Conservation (phyloP, 2,329 filamentous ascomycete species). For the Aspergillaceae sp. region DNA sequence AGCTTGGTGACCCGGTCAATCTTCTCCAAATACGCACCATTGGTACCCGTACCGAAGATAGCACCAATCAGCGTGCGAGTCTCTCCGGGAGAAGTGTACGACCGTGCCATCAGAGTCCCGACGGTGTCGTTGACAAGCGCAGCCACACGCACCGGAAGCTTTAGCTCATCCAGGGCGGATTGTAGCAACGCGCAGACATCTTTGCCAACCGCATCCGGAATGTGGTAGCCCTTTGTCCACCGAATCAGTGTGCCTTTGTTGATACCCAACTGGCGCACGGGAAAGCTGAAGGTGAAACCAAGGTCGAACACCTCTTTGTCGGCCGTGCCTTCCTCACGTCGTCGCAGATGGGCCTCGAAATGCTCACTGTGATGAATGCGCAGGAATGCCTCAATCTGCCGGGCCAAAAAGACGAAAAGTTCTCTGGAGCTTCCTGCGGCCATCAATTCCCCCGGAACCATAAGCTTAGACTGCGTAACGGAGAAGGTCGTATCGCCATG, state of each 20-base stretch:
- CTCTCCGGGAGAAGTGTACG: conserved; percentile 85
- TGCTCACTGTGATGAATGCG: conserved; percentile 80
- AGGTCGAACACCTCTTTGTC: conserved; percentile 80
- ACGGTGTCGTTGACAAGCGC: conserved; percentile 97
- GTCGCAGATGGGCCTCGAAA: conserved; percentile 61
- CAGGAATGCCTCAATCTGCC: conserved; percentile 84
- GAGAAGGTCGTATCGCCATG: conserved; percentile 94
- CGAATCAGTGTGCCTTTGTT: conserved; percentile 91
- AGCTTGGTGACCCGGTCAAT: conserved; percentile 75
- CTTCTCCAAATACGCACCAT: conserved; percentile 95
- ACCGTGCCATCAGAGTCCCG: conserved; percentile 93
- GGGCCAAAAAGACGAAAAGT: conserved; percentile 85
- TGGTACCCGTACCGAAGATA: conserved; percentile 96
- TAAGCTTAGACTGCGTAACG: conserved; percentile 83
- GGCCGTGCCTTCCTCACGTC: conserved; percentile 53
- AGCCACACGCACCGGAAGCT: conserved; percentile 85
- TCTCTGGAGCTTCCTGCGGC: conserved; percentile 74
- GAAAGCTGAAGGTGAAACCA: conserved; percentile 98
- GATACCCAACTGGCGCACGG: conserved; percentile 85
- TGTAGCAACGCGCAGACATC: conserved; percentile 91
- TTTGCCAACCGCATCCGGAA: conserved; percentile 85
- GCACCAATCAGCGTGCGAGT: conserved; percentile 81
- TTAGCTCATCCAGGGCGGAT: conserved; percentile 74
- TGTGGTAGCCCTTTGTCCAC: conserved; percentile 99
- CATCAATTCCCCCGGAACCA: conserved; percentile 87